These are phyloP conservation scores for Sechiopsis laciniata DNA, from an alignment of 306 rosid genomes.

Conservation along the genomic window DNA sequence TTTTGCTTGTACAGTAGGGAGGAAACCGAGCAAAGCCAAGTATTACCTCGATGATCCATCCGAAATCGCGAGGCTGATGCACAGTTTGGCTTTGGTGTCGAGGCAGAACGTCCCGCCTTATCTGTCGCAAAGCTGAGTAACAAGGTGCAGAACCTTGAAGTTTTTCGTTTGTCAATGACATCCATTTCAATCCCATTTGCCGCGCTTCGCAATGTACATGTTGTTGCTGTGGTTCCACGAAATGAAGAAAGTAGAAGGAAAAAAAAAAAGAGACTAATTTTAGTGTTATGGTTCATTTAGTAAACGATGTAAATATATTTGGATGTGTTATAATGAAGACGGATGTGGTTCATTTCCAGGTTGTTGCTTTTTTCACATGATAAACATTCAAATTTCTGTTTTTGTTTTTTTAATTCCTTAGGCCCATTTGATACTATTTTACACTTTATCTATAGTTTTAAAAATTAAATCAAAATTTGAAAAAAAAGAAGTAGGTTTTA, in stretches of 20 bases:
- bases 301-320: not conserved
- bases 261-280: not conserved
- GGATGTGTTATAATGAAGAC: not conserved
- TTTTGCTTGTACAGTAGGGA: constrained; percentile 59
- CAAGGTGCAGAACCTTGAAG: constrained; percentile 2
- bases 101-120: constrained; percentile 28
- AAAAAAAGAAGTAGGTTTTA: too few relatives aligned
- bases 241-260: not conserved
- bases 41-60: constrained; percentile 60
- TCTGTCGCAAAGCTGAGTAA: not conserved
- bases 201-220: not conserved
- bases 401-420: too few relatives aligned
- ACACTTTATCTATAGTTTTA: too few relatives aligned
- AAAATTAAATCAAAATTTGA: too few relatives aligned
- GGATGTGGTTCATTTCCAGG: not conserved
- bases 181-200: not conserved
- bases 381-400: too few relatives aligned
- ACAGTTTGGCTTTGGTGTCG: constrained; percentile 65
- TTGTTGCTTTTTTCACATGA: too few relatives aligned
- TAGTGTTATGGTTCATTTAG: constrained; percentile 1
- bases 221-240: not conserved
- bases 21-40: constrained; percentile 64
- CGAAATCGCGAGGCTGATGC: constrained; percentile 64
- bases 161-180: not conserved
- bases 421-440: too few relatives aligned